Conservation (phyloP, 78 protist genomes). For the Dictyostelium brefeldianum region DNA sequence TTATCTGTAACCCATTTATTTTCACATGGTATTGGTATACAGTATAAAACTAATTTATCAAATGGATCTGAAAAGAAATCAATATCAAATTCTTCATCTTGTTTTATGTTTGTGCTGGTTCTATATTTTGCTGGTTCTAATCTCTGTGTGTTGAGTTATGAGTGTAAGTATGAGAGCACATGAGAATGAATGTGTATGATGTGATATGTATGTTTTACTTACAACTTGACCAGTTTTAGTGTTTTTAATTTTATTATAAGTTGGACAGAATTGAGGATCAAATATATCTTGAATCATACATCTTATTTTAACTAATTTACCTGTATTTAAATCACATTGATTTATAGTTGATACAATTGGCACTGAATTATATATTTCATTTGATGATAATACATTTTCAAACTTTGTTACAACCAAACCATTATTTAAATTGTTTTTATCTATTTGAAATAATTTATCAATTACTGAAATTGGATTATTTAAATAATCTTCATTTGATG, state of each 20-base stretch:
- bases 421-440: constrained; percentile 11
- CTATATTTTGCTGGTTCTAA: constrained; percentile 48
- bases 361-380: constrained; percentile 1
- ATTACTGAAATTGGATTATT: neutral
- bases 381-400: constrained; percentile 13
- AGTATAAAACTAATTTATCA: constrained; percentile 23
- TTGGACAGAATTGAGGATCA: constrained; percentile 60
- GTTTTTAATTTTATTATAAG: constrained; percentile 39
- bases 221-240: constrained; percentile 22
- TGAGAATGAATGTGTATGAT: no score
- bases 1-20: constrained; percentile 41
- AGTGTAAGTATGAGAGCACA: neutral
- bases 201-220: neutral
- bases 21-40: constrained; percentile 68
- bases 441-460: neutral
- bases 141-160: neutral
- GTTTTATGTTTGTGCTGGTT: neutral
- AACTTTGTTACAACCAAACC: neutral
- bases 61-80: neutral
- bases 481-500: neutral
- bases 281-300: constrained; percentile 70
- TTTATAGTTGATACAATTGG: constrained; percentile 8
- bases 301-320: constrained; percentile 43
- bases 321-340: constrained; percentile 25
- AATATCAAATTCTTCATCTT: constrained; percentile 25